A percentile compares a stretch with the other conserved stretches of the same genome.
phyloP scores from a whole-genome alignment of 2,329 filamentous ascomycete species.

The Myriosclerotinia scirpicola region DNA sequence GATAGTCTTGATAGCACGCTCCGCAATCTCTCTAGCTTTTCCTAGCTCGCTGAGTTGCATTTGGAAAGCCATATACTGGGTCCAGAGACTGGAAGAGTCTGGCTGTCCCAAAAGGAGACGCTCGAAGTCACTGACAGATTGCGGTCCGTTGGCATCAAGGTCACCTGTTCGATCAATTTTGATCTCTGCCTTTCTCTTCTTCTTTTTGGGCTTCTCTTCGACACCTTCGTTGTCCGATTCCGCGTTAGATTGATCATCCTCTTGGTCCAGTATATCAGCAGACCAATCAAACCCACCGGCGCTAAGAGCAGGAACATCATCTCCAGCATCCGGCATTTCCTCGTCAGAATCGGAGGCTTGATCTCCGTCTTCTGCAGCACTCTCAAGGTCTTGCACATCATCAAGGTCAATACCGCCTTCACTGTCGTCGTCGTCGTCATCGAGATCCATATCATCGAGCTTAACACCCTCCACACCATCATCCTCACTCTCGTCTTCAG shows the following conservation, averaged over 20 bases:
- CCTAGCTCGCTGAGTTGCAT: slow-evolving; percentile 86
- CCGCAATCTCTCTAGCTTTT: slow-evolving; percentile 84
- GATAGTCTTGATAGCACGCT: slow-evolving; percentile 88
- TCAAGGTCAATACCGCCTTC: slow-evolving; percentile 41
- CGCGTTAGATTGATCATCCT: slow-evolving; percentile 42
- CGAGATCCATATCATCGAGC: slow-evolving; percentile 46
- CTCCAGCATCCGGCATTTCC: slow-evolving; percentile 37
- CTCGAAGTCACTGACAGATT: slow-evolving; percentile 90
- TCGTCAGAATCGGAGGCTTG: slow-evolving; percentile 37
- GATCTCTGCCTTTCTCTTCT: slow-evolving; percentile 71
- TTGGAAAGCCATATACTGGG: slow-evolving; percentile 98
- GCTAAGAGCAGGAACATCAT: slow-evolving; percentile 56
- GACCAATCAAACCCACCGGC: slow-evolving; percentile 87
- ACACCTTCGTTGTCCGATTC: slow-evolving; percentile 49
- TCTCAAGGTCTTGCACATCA: slow-evolving; percentile 46
- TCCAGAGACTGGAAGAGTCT: slow-evolving; percentile 91
- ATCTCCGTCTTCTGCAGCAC: slow-evolving; percentile 36
- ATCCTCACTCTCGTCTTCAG: slow-evolving; percentile 50
- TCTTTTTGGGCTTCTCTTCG: slow-evolving; percentile 58
- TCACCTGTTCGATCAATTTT: slow-evolving; percentile 90
- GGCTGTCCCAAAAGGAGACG: slow-evolving; percentile 87
- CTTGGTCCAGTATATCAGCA: slow-evolving; percentile 62
- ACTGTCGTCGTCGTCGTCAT: slow-evolving; percentile 47
- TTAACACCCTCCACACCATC: slow-evolving; percentile 48
- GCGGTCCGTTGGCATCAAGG: slow-evolving; percentile 82